A percentile compares a stretch with the other conserved stretches of the same genome.
These are phyloP conservation scores for Pleurotus platypus DNA, from an alignment of 768 basidiomycete species.

Conservation along the genomic window DNA sequence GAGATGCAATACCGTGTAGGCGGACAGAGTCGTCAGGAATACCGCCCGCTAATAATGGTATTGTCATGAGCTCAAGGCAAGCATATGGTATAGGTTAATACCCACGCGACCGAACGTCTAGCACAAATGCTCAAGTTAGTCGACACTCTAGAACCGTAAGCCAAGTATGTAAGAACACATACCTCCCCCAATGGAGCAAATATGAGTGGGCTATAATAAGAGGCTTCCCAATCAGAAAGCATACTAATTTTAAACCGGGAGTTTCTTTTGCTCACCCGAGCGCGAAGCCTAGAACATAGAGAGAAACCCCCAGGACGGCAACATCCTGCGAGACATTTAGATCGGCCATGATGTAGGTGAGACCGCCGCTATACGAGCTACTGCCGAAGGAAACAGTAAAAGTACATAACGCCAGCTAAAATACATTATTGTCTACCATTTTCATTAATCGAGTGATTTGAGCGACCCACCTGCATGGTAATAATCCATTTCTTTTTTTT, in stretches of 20 bases:
- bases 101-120: constrained; percentile 53
- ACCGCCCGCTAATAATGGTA: constrained; percentile 37
- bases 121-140: neutral
- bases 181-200: constrained; percentile 60
- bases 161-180: constrained; percentile 15
- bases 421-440: neutral
- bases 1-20: constrained; percentile 52
- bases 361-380: constrained; percentile 52
- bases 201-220: constrained; percentile 36
- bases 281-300: constrained; percentile 64
- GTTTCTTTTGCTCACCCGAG: constrained; percentile 36
- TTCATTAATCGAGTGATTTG: neutral
- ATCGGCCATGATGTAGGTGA: constrained; percentile 38
- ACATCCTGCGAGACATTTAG: constrained; percentile 47
- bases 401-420: constrained; percentile 46
- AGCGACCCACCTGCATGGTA: constrained; percentile 40
- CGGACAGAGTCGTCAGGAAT: constrained; percentile 48
- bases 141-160: no score
- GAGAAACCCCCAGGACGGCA: constrained; percentile 55
- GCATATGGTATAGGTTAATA: neutral
- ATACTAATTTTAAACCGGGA: neutral
- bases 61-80: neutral
- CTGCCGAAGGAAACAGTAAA: constrained; percentile 60
- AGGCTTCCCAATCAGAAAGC: neutral
- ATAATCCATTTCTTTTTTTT: constrained; percentile 47